Percentiles rank a stretch among this genome's conserved stretches.
Conservation (phyloP, 2,329 filamentous ascomycete genomes). For the Hypoxylon sp. region DNA sequence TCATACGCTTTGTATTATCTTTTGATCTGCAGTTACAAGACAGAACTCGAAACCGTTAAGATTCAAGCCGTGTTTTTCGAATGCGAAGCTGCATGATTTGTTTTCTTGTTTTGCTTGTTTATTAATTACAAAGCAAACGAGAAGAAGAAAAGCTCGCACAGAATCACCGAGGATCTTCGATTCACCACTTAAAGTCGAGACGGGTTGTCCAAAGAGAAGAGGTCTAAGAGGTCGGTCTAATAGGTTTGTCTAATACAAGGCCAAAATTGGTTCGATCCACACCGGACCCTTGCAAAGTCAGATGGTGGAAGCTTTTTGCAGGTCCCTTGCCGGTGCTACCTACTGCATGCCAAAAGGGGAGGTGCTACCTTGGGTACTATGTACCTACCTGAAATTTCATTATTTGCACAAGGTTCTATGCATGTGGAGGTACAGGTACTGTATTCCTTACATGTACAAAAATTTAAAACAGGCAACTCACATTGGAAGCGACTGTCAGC, state of each 20-base stretch:
- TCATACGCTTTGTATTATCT: constrained; percentile 8
- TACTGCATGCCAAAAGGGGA: constrained; percentile 37
- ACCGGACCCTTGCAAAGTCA: constrained; percentile 32
- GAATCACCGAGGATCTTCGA: constrained; percentile 29
- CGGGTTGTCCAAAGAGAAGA: constrained; percentile 13
- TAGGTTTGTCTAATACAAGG: constrained; percentile 1
- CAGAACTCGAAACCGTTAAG: constrained; percentile 19
- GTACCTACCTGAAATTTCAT: constrained; percentile 39
- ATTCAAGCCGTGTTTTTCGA: constrained; percentile 2
- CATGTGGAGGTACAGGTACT: constrained; percentile 18
- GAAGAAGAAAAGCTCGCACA: constrained; percentile 6
- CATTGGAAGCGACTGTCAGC: not conserved
- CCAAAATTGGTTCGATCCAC: constrained; percentile 38
- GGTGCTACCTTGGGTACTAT: constrained; percentile 28
- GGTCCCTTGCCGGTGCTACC: constrained; percentile 34
- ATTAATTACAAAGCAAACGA: constrained; percentile 11
- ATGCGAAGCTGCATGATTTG: not conserved
- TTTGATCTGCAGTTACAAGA: constrained; percentile 18
- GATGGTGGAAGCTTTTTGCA: constrained; percentile 33
- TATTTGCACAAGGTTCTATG: constrained; percentile 12
- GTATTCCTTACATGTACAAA: constrained; percentile 14
- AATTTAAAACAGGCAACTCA: constrained; percentile 3
- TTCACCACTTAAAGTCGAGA: constrained; percentile 12
- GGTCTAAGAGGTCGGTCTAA: not conserved
- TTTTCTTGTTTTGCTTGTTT: not conserved